Conservation (phyloP, 202 grass and related monocot genomes). For the Carex arenaria region DNA sequence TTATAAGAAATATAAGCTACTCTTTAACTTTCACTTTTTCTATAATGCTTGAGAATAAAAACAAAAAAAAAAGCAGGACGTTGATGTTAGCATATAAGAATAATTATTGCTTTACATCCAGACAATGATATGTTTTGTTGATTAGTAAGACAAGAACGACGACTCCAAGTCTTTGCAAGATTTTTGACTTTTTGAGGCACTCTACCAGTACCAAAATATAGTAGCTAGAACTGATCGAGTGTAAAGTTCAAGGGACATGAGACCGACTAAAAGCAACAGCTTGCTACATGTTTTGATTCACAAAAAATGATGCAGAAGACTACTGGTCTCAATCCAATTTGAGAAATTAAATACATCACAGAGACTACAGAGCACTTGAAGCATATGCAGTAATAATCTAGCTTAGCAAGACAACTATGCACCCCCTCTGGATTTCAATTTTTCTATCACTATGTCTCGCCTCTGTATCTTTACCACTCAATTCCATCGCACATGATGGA, state of each 20-base stretch:
- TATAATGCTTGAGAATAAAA: no score
- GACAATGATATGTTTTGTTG: not conserved
- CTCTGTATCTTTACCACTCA: no score
- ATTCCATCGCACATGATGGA: no score
- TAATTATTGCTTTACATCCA: no score
- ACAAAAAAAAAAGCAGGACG: no score
- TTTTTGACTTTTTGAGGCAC: not conserved
- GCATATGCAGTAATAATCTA: not conserved
- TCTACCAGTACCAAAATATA: not conserved
- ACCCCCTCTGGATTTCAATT: not conserved
- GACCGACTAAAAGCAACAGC: not conserved
- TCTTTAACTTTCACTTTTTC: no score
- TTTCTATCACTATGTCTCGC: no score
- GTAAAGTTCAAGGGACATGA: not conserved
- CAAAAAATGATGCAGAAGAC: not conserved
- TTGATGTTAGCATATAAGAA: no score
- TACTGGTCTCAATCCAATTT: not conserved
- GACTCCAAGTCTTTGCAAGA: not conserved
- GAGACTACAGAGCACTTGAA: not conserved
- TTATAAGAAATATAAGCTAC: no score
- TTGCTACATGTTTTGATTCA: not conserved
- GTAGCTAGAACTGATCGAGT: not conserved
- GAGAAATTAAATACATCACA: no score
- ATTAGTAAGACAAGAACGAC: not conserved
- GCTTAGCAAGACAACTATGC: no score